Evolutionary conservation across 148 eudicot genomes (phyloP).

Genomic region (Limonium bicolor): DNA sequence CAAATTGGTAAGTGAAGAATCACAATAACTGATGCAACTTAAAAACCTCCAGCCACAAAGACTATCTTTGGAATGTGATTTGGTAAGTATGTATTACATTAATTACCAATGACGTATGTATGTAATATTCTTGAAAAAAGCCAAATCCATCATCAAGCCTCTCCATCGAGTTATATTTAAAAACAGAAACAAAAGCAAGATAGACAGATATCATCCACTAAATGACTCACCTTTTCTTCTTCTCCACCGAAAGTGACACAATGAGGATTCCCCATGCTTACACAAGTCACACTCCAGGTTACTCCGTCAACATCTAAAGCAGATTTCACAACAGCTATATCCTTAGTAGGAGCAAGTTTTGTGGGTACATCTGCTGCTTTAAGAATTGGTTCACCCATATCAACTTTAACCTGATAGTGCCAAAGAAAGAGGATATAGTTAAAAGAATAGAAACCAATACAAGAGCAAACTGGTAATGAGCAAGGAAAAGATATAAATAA

Average conservation of each 20-base stretch:
- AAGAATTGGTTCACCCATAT: slow-evolving; percentile 92
- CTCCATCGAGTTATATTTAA: too few species aligned
- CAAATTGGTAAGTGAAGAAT: too few species aligned
- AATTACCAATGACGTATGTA: too few species aligned
- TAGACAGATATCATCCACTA: background rate
- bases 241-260: slow-evolving; percentile 73
- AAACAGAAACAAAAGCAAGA: background rate
- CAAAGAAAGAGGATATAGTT: background rate
- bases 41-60: too few species aligned
- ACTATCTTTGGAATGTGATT: too few species aligned
- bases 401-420: slow-evolving; percentile 71
- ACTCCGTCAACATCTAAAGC: slow-evolving; percentile 62
- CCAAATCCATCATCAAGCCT: too few species aligned
- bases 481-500: too few species aligned
- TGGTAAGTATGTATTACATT: too few species aligned
- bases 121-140: too few species aligned
- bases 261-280: slow-evolving; percentile 99
- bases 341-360: slow-evolving; percentile 51
- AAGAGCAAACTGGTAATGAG: too few species aligned
- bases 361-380: slow-evolving; percentile 74
- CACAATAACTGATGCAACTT: too few species aligned
- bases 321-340: slow-evolving; percentile 55
- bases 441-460: background rate
- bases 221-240: slow-evolving; percentile 48
- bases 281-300: slow-evolving; percentile 84